Base-by-base conservation (phyloP, 2,329 filamentous ascomycete species). In the Ophiocordyceps polyrhachis-furcata region DNA sequence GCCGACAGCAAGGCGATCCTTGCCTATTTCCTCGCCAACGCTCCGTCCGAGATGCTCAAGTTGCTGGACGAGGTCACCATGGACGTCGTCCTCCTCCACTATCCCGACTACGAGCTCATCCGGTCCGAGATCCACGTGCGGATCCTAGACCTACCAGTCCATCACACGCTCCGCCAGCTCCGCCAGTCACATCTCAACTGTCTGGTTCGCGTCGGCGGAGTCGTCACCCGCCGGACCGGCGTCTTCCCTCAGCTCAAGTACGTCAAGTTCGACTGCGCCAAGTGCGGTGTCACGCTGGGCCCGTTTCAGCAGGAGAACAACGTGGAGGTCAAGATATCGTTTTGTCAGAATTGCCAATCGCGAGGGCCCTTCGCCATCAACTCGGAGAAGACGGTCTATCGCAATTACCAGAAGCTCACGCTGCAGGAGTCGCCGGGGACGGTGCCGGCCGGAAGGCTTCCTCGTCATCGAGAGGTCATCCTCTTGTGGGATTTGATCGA, bases 211-310 rank as follows among this genome's bases (percentile, higher is more conserved):
- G 91, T 98, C 45, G 88, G 83, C 53, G 91, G 91, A 52, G 91
- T 98, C 5, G 91, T 98, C 25, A 98, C 91, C 31, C 79, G 91
- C 50, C 78, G 91, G 52, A 93, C 81, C 23, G 91, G 91, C 46
- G 93, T 98, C 42, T 98, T 98, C 61, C 91, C 91, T 3, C 91
- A 98, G 65, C 70, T 98, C 49, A 96, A 96, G 62, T 95, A 96
- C 62, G 85, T 98, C 66, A 94, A 95, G 65, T 96, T 98, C 58
- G 85, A 95, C 65, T 98, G 91, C 65, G 78, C 71, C 47, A 98
- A 95, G 65, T 98, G 91, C 56, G 84, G 85, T 49, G 75, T 84
- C 41, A 94, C 87, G 0, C 74, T 98, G 3, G 91, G 91, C 1
- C 91, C 91, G 17, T 98, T 95, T 68, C 89, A 94, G 58, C 91